phyloP scores from a whole-genome alignment of 495 filamentous ascomycete genomes.

The Neurospora hispaniola region DNA sequence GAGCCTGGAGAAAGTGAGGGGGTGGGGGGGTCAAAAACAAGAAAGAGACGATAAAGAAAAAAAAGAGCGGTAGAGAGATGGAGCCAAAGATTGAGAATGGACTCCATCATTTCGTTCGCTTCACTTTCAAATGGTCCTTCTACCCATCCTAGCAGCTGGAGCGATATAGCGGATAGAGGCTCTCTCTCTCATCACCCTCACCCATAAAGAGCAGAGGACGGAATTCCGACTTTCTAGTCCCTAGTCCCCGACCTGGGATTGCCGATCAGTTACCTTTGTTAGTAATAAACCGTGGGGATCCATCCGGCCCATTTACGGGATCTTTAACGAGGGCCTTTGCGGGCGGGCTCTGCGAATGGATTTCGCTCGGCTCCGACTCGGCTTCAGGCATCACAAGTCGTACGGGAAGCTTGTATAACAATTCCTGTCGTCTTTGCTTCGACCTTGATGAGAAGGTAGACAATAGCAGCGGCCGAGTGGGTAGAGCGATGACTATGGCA shows the following conservation, averaged over 20 bases:
- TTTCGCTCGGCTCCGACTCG: not conserved
- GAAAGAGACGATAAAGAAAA: not conserved
- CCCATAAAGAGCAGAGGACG: not conserved
- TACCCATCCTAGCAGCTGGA: not conserved
- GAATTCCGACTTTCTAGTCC: not conserved
- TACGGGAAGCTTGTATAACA: too few species aligned
- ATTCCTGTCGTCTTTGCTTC: too few species aligned
- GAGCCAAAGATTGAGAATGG: not conserved
- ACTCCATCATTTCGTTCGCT: not conserved
- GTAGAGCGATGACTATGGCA: not conserved
- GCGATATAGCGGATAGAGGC: not conserved
- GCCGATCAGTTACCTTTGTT: not conserved
- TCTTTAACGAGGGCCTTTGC: not conserved
- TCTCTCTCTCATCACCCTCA: not conserved
- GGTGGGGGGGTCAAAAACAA: not conserved
- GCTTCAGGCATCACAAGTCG: not conserved
- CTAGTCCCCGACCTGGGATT: not conserved
- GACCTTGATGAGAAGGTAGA: too few species aligned
- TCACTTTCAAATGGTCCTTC: not conserved
- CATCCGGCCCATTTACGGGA: not conserved
- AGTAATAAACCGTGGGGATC: not conserved
- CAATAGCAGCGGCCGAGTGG: too few species aligned
- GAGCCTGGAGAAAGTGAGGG: not conserved
- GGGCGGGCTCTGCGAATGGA: not conserved
- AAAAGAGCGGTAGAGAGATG: not conserved